A percentile compares a stretch with the other conserved stretches of the same genome.
Evolutionary conservation across 2,329 filamentous ascomycete genomes (phyloP).

Genomic region (Thelonectria discophora): DNA sequence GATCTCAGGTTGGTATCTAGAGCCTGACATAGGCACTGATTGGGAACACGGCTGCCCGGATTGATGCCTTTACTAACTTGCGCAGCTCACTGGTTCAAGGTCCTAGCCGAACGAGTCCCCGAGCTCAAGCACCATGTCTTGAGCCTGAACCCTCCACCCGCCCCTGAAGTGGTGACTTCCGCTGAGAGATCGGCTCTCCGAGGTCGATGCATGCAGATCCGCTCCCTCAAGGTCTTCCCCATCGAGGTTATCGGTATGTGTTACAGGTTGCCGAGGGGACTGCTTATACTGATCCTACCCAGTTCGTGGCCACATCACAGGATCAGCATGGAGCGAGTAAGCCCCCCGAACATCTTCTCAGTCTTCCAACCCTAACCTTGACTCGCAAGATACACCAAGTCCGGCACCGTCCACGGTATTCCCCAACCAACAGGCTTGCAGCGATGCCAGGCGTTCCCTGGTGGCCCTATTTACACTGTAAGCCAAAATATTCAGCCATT

Average conservation of each 20-base stretch:
- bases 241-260: slow-evolving; percentile 52
- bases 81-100: slow-evolving; percentile 62
- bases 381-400: slow-evolving; percentile 60
- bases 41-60: too few species aligned
- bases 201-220: slow-evolving; percentile 80
- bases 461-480: slow-evolving; percentile 68
- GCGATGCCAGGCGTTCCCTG: slow-evolving; percentile 74
- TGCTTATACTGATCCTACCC: slow-evolving; percentile 23
- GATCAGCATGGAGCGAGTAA: slow-evolving; percentile 79
- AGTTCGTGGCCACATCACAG: slow-evolving; percentile 90
- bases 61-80: not conserved
- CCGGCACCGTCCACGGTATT: slow-evolving; percentile 83
- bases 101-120: slow-evolving; percentile 56
- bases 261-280: not conserved
- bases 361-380: not conserved
- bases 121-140: slow-evolving; percentile 63
- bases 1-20: slow-evolving; percentile 41
- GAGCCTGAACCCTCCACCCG: slow-evolving; percentile 52
- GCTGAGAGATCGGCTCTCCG: slow-evolving; percentile 63
- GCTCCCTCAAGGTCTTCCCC: slow-evolving; percentile 77
- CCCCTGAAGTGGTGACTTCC: slow-evolving; percentile 42
- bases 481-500: slow-evolving; percentile 49
- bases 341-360: not conserved
- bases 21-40: not conserved
- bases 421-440: slow-evolving; percentile 71